phyloP scores from a whole-genome alignment of 2,329 filamentous ascomycete genomes.

The Neofusicoccum sp. region DNA sequence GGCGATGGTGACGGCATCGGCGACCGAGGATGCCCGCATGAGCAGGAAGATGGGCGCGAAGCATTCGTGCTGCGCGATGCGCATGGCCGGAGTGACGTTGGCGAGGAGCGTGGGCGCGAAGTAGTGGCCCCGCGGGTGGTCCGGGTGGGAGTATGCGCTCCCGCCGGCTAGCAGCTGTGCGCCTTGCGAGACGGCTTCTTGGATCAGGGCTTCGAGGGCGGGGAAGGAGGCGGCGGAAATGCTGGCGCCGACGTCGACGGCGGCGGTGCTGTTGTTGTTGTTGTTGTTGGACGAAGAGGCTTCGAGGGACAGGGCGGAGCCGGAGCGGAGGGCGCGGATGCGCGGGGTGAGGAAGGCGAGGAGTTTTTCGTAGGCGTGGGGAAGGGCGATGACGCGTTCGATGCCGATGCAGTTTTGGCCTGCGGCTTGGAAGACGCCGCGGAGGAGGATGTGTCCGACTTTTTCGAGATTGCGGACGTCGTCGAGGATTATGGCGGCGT shows the following conservation, averaged over 20 bases:
- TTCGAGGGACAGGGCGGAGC: conserved; percentile 56
- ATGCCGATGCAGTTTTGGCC: conserved; percentile 98
- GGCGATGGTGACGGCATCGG: conserved; percentile 70
- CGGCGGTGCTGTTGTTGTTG: conserved; percentile 34
- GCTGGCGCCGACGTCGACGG: conserved; percentile 82
- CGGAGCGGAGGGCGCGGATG: conserved; percentile 72
- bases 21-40: conserved; percentile 67
- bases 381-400: conserved; percentile 82
- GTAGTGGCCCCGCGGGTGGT: conserved; percentile 79
- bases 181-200: conserved; percentile 73
- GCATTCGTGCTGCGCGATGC: conserved; percentile 83
- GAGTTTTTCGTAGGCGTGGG: conserved; percentile 72
- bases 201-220: conserved; percentile 72
- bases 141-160: conserved; percentile 66
- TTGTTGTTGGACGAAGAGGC: not conserved
- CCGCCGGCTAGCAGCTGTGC: conserved; percentile 82
- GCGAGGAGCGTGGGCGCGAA: conserved; percentile 87
- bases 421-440: conserved; percentile 90
- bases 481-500: conserved; percentile 86
- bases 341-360: conserved; percentile 69
- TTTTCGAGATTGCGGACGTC: conserved; percentile 66
- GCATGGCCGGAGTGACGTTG: conserved; percentile 84
- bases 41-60: conserved; percentile 89
- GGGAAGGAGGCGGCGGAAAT: conserved; percentile 76
- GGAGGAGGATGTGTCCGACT: conserved; percentile 79